Evolutionary conservation across 768 basidiomycete species (phyloP), one percentile per base, ranked within the genome.

Genomic region (Suillus placidus): DNA sequence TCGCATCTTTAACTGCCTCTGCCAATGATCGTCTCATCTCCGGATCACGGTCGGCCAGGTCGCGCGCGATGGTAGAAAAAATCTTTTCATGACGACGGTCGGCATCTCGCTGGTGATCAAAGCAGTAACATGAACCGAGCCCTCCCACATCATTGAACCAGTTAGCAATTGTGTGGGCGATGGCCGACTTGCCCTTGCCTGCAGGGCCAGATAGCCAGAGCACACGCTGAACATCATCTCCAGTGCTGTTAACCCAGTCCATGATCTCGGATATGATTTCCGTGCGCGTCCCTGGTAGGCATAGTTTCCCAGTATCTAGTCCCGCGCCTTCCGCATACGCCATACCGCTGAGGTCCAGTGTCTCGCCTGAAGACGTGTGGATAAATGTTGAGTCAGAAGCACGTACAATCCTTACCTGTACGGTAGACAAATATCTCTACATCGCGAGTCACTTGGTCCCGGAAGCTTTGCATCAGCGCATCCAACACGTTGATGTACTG

Each of bases 191-290:
- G 6, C 47, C 47, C 47, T n/a, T 47, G 4, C n/a, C 47, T 23
- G 47, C 47, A 6, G 47, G 47, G 6, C 47, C 47, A 47, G 47
- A 47, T 47, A 47, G n/a, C 47, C 47, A 47, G 2, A 47, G 12
- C 3, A 51, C 49, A 0, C 66, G 47, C n/a, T 45, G 40, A 37
- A 60, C 38, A 14, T 65, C 47, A 4, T 37, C 60, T 26, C 58
- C 34, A 1, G 61, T 56, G 47, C 68, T 51, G 51, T 69, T 64
- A 18, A 66, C 56, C 77, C 76, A 78, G 16, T 66, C 43, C n/a
- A 52, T 62, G 34, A 78, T 73, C 18, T 70, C 67, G 18, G 71
- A 67, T 37, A 76, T 63, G 12, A 76, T 67, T 13, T 62, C 66
- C 26, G 47, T 18, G 9, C 74, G 70, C 1, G 75, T 78, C 3